Conservation (phyloP, 305 asterid genomes). For the Solanum hybrid region DNA sequence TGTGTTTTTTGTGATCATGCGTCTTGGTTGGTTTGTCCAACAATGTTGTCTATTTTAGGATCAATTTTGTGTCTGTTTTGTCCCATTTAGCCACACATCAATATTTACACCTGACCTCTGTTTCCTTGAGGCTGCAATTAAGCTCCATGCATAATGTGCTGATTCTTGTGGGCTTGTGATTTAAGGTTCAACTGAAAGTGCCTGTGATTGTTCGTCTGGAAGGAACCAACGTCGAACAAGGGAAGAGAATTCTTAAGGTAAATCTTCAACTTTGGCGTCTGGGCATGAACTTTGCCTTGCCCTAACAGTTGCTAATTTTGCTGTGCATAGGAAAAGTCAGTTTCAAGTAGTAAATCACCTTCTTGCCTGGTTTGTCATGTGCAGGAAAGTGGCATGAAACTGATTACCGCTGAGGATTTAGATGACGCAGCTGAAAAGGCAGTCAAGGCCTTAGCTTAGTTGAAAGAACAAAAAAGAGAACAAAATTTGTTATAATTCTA, state of each 20-base stretch:
- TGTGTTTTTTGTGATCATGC: not conserved
- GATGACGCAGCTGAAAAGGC: conserved; percentile 99
- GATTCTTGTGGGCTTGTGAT: conserved; percentile 7
- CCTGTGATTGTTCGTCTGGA: conserved; percentile 98
- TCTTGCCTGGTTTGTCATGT: not conserved
- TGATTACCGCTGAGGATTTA: conserved; percentile 93
- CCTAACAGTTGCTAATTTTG: not conserved
- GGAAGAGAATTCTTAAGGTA: conserved; percentile 97
- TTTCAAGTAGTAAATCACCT: not conserved
- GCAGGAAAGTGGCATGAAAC: conserved; percentile 92
- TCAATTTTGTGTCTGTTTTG: not conserved
- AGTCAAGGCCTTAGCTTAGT: conserved; percentile 54
- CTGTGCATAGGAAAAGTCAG: not conserved
- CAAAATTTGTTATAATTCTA: not conserved
- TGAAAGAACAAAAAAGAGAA: conserved; percentile 4
- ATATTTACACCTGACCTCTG: not conserved
- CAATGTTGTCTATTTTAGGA: not conserved
- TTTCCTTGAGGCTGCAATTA: not conserved
- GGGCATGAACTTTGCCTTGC: not conserved
- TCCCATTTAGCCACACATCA: not conserved
- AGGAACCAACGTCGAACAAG: conserved; percentile 97
- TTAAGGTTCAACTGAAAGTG: conserved; percentile 84
- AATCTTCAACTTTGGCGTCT: not conserved
- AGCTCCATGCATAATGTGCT: not conserved
- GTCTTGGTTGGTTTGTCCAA: not conserved